Base-by-base conservation (phyloP, 176 grass and related monocot species). In the Cenchrus purpureus region DNA sequence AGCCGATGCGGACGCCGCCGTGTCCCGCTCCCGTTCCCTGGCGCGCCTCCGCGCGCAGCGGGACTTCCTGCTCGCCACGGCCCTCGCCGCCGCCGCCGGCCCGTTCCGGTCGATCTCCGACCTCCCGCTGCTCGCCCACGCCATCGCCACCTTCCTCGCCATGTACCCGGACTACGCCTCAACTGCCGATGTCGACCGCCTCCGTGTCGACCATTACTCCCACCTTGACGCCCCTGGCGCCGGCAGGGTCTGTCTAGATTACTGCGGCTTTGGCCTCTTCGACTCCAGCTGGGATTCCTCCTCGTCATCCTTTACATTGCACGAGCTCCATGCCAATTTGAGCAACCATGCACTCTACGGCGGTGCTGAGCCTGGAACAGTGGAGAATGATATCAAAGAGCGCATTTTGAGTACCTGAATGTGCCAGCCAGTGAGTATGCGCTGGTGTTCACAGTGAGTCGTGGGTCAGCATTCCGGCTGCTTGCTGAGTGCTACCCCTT, bases 231-330 rank as follows among this genome's bases (percentile, higher is more conserved):
- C 90, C 20, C 68, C 88, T 2, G 54, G 65, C 8, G 90, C 74
- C 9, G 83, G 76, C 86, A 96, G 93, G 90, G 91, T 94, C 65
- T 96, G 93, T 82, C 91, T 99, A 1, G 97, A 99, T 81, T 99
- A 99, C 91, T 99, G 97, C 14, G 97, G 97, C 12, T 99, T 97
- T 40, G 97, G 97, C 49, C 92, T 99, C 74, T 98, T 96, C 68
- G 87, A 88, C 73, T 92, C 89, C 72, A 73, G 85, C 56, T 99
- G 91, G 89, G 97, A 97, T 49, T 97, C 94, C 10, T 92, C 94
- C 1, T 99, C 97, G 0, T 82, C 92, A 16, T 90, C 88, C 49
- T 94, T 99, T 77, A 96, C 92, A 75, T 84, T 97, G 71, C 90
- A 90, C 19, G 97, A 97, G 83, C 88, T 99, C 78, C 97, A 93